These are phyloP conservation scores for Tulasnella sp. DNA, from an alignment of 768 basidiomycete genomes.

Conservation along the genomic window DNA sequence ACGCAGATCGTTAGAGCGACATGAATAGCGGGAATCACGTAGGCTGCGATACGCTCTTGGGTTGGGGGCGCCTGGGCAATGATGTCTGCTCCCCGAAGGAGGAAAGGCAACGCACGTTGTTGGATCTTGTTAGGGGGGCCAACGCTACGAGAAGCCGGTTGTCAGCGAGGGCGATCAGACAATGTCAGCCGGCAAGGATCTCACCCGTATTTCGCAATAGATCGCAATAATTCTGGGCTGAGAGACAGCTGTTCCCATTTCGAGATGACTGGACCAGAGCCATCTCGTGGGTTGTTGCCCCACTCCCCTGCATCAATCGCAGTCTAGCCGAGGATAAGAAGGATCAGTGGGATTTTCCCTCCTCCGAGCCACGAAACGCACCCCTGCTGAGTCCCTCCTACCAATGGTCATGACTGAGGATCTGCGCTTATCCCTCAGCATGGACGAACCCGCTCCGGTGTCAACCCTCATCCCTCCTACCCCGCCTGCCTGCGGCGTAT, in stretches of 20 bases:
- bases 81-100: slow-evolving; percentile 90
- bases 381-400: slow-evolving; percentile 55
- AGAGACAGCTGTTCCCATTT: slow-evolving; percentile 95
- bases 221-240: slow-evolving; percentile 80
- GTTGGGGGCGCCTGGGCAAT: slow-evolving; percentile 99
- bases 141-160: slow-evolving; percentile 50
- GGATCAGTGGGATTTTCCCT: not conserved
- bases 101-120: slow-evolving; percentile 91
- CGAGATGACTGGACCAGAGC: slow-evolving; percentile 72
- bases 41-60: slow-evolving; percentile 96
- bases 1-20: slow-evolving; percentile 65
- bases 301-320: slow-evolving; percentile 41
- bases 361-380: slow-evolving; percentile 42
- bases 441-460: not conserved
- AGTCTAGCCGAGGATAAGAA: not conserved
- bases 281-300: slow-evolving; percentile 20
- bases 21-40: slow-evolving; percentile 88
- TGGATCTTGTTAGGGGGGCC: slow-evolving; percentile 99
- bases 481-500: not conserved
- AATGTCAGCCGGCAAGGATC: slow-evolving; percentile 36
- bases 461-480: slow-evolving; percentile 11
- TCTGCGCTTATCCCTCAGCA: slow-evolving; percentile 31
- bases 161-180: not conserved
- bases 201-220: slow-evolving; percentile 90
- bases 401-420: slow-evolving; percentile 22